Evolutionary conservation across 2,329 filamentous ascomycete genomes (phyloP), one percentile per base, ranked within the genome.

Genomic region (Penicillium glabrum): DNA sequence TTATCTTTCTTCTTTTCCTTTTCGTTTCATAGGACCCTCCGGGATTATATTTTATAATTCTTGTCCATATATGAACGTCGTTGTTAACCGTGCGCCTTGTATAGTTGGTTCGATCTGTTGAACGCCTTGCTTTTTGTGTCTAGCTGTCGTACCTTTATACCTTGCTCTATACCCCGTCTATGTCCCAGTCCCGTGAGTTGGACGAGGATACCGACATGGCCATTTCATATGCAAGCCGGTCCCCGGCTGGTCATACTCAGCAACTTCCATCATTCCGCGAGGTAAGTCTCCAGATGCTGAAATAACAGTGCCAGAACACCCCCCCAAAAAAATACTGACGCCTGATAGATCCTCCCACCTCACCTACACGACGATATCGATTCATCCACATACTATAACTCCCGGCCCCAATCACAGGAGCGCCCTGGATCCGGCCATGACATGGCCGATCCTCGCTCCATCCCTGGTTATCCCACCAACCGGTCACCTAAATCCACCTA

Each of bases 281-380:
- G 67, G 73, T 75, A 59, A 65, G 70, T 45, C 23, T 10, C 31
- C 31, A 33, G 35, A 35, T 31, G n/a, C 23, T 29, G 31, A 14
- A 19, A 45, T 13, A 39, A 33, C n/a, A 9, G 14, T 21, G 8
- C 26, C 11, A 9, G 7, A 23, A 41, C 39, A 13, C 19, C 39
- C 3, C 3, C 23, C 19, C 19, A 19, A 19, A 4, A 24, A n/a
- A 23, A 24, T 16, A 23, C 46, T 48, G n/a, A 5, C 5, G 8
- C 13, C 8, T 10, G n/a, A 16, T 47, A 77, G 74, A 65, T 77
- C 13, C 72, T 77, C 14, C 74, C 74, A 26, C 66, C 73, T 55
- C 72, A 77, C 58, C 67, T 77, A 10, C 74, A 76, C 57, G 73
- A 75, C 58, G 74, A 75, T 58, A 77, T 77, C 57, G 74, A 77